Percentiles rank a stretch among this genome's conserved stretches.
These are phyloP conservation scores for Solanum pinnatisectum DNA, from an alignment of 257 asterid genomes.

Conservation along the genomic window DNA sequence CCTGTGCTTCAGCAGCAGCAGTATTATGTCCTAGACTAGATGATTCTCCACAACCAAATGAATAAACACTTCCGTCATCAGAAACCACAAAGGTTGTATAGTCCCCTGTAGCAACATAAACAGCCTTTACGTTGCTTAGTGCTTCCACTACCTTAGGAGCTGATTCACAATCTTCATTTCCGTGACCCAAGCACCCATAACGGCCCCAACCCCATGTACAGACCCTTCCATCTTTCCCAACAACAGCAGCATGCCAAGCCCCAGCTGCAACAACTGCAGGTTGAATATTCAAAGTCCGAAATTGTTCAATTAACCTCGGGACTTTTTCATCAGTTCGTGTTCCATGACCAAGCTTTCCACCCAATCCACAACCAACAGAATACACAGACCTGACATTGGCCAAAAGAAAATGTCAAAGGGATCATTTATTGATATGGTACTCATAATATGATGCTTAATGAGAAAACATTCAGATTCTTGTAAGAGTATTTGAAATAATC, in stretches of 20 bases:
- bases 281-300: slow-evolving; percentile 65
- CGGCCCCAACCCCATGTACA: slow-evolving; percentile 99
- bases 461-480: background rate
- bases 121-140: slow-evolving; percentile 66
- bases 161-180: slow-evolving; percentile 88
- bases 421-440: background rate
- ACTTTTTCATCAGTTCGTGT: slow-evolving; percentile 72
- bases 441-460: background rate
- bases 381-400: slow-evolving; percentile 72
- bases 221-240: slow-evolving; percentile 89
- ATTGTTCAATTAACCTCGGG: slow-evolving; percentile 78
- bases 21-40: slow-evolving; percentile 90
- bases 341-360: slow-evolving; percentile 98
- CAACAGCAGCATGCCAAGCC: slow-evolving; percentile 99
- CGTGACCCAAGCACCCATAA: slow-evolving; percentile 97
- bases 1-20: slow-evolving; percentile 68
- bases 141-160: slow-evolving; percentile 89
- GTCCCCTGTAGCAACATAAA: slow-evolving; percentile 89
- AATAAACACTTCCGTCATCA: slow-evolving; percentile 75
- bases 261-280: slow-evolving; percentile 94
- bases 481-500: background rate
- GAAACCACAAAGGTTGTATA: slow-evolving; percentile 93
- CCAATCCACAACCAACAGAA: slow-evolving; percentile 99
- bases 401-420: background rate
- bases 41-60: slow-evolving; percentile 95